These are phyloP conservation scores for Fusarium sp. DNA, from an alignment of 2,329 filamentous ascomycete species.

Conservation along the genomic window DNA sequence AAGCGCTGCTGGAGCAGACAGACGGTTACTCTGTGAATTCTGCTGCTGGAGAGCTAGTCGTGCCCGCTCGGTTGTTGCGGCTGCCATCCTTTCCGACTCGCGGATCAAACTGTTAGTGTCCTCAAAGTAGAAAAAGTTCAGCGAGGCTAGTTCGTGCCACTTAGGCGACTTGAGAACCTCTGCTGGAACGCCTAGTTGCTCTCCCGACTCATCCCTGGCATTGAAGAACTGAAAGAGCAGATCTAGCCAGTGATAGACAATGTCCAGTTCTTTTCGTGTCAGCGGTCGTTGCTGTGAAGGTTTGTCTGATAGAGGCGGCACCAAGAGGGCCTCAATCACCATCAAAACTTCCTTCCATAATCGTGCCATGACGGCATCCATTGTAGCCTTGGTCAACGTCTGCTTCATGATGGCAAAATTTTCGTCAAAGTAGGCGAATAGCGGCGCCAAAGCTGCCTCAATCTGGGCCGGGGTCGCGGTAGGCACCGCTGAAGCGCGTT, in stretches of 20 bases:
- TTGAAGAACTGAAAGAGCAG: slow-evolving; percentile 95
- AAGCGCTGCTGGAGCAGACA: slow-evolving; percentile 71
- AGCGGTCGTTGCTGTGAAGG: slow-evolving; percentile 86
- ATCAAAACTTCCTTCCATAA: slow-evolving; percentile 97
- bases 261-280: slow-evolving; percentile 87
- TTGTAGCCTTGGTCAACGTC: slow-evolving; percentile 92
- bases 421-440: slow-evolving; percentile 96
- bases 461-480: slow-evolving; percentile 77
- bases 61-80: slow-evolving; percentile 79
- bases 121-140: slow-evolving; percentile 99
- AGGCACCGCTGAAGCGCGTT: slow-evolving; percentile 64
- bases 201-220: slow-evolving; percentile 83
- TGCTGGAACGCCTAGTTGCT: slow-evolving; percentile 86
- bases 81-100: slow-evolving; percentile 95
- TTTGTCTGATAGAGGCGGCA: slow-evolving; percentile 95
- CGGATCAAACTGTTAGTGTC: slow-evolving; percentile 89
- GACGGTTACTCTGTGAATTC: slow-evolving; percentile 66
- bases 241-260: slow-evolving; percentile 94
- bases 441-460: slow-evolving; percentile 81
- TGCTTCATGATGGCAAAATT: slow-evolving; percentile 99
- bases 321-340: slow-evolving; percentile 88
- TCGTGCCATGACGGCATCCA: slow-evolving; percentile 97
- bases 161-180: slow-evolving; percentile 96
- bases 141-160: slow-evolving; percentile 94
- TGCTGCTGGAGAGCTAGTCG: slow-evolving; percentile 73